Evolutionary conservation across 2,329 filamentous ascomycete genomes (phyloP), one percentile per base, ranked within the genome.

Genomic region (Allantophomopsis lycopodina): DNA sequence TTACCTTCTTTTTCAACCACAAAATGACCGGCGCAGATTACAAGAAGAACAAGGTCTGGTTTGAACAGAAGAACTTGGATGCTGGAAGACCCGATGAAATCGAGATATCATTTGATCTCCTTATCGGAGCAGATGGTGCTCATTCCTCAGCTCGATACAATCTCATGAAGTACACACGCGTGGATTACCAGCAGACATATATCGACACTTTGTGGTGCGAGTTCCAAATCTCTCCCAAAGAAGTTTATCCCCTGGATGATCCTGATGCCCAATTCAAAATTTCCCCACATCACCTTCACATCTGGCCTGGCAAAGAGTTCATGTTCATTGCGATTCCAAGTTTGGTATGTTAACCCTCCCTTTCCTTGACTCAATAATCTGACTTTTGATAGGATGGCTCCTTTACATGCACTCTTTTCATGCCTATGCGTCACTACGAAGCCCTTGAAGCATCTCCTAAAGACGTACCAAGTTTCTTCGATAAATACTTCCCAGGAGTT

Each of bases 311-410:
- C 23, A 79, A 79, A 50, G 78, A 88, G 33, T 89, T 91, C 53
- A 96, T 98, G 93, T 98, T 98, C 62, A 98, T 98, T 54, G 93
- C 91, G 14, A 88, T 98, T 34, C 89, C 91, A 0, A 79, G 73
- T 48, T 63, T 71, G 42, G 73, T 76, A 56, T 48, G 68, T 50
- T 5, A 34, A 12, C 23, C 3, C 11, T 6, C 8, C 23, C 11
- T 28, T 14, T 18, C 7, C 17, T 18, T 15, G 35, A 37, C 21
- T 23, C 7, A 20, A 23, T 4, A 28, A 10, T 28, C 23, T 28
- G 11, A 28, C n/a, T 20, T 11, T 15, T 69, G 68, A n/a, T 58
- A 85, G 60, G 87, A 96, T 56, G 87, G 85, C 41, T 83, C 85
- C 2, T 98, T 98, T 56, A 95, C 88, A 0, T 94, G 87, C 59